phyloP scores from a whole-genome alignment of 2,329 filamentous ascomycete species.

The Ramularia endophylla region DNA sequence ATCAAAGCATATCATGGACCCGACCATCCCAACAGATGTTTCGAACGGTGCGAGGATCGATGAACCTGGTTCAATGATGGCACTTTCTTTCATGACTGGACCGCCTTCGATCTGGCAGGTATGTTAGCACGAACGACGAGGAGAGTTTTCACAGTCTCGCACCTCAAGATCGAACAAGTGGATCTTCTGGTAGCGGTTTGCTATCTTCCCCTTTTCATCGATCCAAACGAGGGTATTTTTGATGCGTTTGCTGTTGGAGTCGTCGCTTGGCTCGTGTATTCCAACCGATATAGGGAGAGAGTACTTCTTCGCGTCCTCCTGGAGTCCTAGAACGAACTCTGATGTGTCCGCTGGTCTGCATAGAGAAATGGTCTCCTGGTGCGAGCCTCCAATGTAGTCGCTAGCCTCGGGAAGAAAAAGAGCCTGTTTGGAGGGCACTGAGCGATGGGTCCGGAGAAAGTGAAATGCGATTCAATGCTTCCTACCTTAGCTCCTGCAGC shows the following conservation, averaged over 20 bases:
- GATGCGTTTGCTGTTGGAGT: conserved; percentile 44
- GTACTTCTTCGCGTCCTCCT: conserved; percentile 58
- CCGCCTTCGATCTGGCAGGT: conserved; percentile 43
- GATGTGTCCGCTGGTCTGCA: conserved; percentile 60
- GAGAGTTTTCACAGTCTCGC: no score
- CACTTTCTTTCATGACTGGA: conserved; percentile 56
- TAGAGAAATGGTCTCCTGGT: conserved; percentile 63
- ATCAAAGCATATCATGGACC: conserved; percentile 84
- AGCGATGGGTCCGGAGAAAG: neutral
- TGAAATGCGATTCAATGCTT: neutral
- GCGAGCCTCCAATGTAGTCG: conserved; percentile 74
- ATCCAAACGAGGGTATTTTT: conserved; percentile 65
- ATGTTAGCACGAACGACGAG: no score
- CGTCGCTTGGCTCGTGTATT: conserved; percentile 66
- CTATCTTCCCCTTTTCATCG: conserved; percentile 52
- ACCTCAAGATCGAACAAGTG: conserved; percentile 65
- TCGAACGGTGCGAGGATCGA: conserved; percentile 63
- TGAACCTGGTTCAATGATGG: conserved; percentile 62
- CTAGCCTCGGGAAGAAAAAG: conserved; percentile 89
- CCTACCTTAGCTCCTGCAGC: conserved; percentile 69
- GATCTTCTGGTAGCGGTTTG: conserved; percentile 68
- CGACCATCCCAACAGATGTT: conserved; percentile 69
- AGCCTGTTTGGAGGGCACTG: conserved; percentile 43
- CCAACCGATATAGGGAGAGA: conserved; percentile 75
- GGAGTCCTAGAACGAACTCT: conserved; percentile 71